Base-by-base conservation (phyloP, 2,329 filamentous ascomycete genomes). In the Tothia fuscella region DNA sequence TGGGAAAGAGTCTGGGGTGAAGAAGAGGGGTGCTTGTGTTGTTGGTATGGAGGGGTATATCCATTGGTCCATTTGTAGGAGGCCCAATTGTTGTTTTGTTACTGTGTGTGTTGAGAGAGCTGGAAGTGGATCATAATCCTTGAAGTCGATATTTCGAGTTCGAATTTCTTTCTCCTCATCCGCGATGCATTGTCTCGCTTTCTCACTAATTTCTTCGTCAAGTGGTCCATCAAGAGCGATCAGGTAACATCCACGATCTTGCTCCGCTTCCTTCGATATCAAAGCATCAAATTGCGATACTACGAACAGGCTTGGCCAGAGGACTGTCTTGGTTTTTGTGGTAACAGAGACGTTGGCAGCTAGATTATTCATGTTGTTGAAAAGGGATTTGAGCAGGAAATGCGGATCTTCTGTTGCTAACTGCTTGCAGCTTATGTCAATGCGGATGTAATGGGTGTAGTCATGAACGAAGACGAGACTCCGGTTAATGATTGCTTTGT, bases 231-330 rank as follows among this genome's bases (percentile, higher is more conserved):
- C 28, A 14, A 43, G 19, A 34, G 32, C 41, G 25, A 38, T 16
- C 9, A 43, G 31, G 28, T 28, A 38, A 24, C 26, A 33, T n/a
- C 41, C 41, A 16, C 41, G 41, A 26, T 43, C 41, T 34, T 43
- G 41, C 20, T 20, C 12, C 6, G 32, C 25, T 12, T 36, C 22
- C n/a, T 26, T 17, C 5, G 41, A 43, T 5, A 35, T 38, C 21
- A 31, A 6, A 32, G 19, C 33, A 19, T 38, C 41, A 28, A 33
- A 21, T 12, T 21, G 16, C 19, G 28, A 43, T 20, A 32, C 24
- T 9, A 32, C 31, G 14, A 43, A 34, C 4, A 43, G 16, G 16
- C 28, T 9, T 6, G 41, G 41, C 32, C 32, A 43, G 6, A 38
- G 35, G 14, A n/a, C n/a, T n/a, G n/a, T n/a, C n/a, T n/a, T n/a